Base-by-base conservation (phyloP, 1,139 yeast species). In the Yamadazyma triangularis region DNA sequence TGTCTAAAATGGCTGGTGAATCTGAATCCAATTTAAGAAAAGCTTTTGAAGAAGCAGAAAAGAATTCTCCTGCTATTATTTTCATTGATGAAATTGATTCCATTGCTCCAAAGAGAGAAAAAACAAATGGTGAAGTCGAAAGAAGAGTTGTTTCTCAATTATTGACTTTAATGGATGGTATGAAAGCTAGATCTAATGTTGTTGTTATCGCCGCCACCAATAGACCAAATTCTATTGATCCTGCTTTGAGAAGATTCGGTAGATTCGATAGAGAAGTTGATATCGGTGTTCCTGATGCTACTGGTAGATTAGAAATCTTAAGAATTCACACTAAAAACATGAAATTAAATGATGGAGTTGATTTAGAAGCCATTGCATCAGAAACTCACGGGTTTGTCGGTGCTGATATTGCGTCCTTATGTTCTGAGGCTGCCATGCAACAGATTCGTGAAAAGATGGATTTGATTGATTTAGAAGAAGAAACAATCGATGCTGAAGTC, bases 1-100 rank as follows among this genome's bases (percentile, higher is more conserved):
- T 91, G 98, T 88, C 97, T 35, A 91, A 91, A 68, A 91, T 91
- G 99, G 98, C 99, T 28, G 99, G 99, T 70, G 99, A 91, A 65
- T 87, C 96, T 14, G 99, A 91, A 68, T 85, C 95, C 26, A 91
- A 91, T 54, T 73, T 91, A 60, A 81, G 99, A 70, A 89, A 89
- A 67, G 98, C 98, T 4, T 91, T 91, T 51, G 99, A 91, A 64
- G 98, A 91, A 66, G 98, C 99, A 31, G 98, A 91, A 67, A 91
- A 91, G 71, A 88, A 93, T 60, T 91, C 97, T 12, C 98, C 98
- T 18, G 79, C 98, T 8, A 91, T 91, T 53, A 91, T 91, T 46
- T 93, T 91, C 66, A 91, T 91, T 53, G 99, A 91, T 66, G 99
- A 91, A 68, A 93, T 91, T 47, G 99, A 91, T 60, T 89, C 97